These are phyloP conservation scores for Peterozyma toletana DNA, from an alignment of 805 yeast genomes.

Conservation along the genomic window DNA sequence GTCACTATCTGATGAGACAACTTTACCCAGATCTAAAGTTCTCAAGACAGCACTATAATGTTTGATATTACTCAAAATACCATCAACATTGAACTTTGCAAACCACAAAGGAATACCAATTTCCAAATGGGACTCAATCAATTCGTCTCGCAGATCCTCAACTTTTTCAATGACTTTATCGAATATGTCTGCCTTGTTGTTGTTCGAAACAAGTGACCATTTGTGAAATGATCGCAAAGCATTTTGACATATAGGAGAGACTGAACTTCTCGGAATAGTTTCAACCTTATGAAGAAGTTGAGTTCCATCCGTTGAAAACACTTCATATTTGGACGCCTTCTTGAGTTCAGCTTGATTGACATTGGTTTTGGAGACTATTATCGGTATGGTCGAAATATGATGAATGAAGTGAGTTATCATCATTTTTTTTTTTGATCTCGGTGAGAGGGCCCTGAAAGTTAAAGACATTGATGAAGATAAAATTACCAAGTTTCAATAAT, in stretches of 20 bases:
- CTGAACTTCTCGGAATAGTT: no score
- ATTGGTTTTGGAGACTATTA: no score
- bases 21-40: slow-evolving; percentile 11
- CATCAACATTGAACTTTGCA: slow-evolving; percentile 25
- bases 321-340: no score
- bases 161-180: slow-evolving; percentile 9
- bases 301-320: no score
- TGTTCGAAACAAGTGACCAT: slow-evolving; percentile 12
- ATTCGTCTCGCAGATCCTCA: slow-evolving; percentile 7
- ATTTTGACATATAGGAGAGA: slow-evolving; percentile 7
- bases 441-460: no score
- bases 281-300: no score
- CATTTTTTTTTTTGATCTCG: no score
- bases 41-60: slow-evolving; percentile 9
- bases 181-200: slow-evolving; percentile 10
- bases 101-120: slow-evolving; percentile 30
- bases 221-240: slow-evolving; percentile 11
- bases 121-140: slow-evolving; percentile 18
- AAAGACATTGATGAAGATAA: no score
- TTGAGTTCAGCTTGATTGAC: no score
- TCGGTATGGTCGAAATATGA: no score
- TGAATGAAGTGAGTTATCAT: no score
- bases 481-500: no score
- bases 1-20: slow-evolving; percentile 10
- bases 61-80: slow-evolving; percentile 22